Percentiles rank a stretch among this genome's conserved stretches.
Evolutionary conservation across 2,329 filamentous ascomycete species (phyloP).

Genomic region (Talaromyces sp.): DNA sequence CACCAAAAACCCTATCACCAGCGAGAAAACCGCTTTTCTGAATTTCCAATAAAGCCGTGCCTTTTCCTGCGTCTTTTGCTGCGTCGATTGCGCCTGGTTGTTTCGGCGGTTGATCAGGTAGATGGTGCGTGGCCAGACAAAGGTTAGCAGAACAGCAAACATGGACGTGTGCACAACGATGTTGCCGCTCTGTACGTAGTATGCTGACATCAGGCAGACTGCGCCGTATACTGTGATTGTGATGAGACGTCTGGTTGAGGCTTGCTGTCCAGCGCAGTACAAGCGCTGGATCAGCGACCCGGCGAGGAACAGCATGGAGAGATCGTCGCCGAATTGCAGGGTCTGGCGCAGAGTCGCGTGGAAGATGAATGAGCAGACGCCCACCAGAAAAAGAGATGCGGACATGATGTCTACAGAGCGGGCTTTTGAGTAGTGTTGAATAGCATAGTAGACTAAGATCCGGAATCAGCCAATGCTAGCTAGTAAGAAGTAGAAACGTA

Average conservation of each 20-base stretch:
- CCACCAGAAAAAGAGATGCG: background rate
- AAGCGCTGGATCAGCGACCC: conserved; percentile 1
- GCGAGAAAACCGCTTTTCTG: background rate
- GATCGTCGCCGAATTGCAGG: background rate
- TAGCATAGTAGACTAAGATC: background rate
- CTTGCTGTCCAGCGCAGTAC: background rate
- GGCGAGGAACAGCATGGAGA: conserved; percentile 3
- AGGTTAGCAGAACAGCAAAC: conserved; percentile 2
- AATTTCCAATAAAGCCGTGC: background rate
- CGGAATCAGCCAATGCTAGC: background rate
- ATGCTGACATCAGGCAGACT: background rate
- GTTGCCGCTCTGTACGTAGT: conserved; percentile 1
- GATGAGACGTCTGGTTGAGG: background rate
- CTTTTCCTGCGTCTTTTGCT: background rate
- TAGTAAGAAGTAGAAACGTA: background rate
- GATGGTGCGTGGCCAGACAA: conserved; percentile 2
- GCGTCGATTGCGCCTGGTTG: background rate
- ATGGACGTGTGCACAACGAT: background rate
- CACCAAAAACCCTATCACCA: background rate
- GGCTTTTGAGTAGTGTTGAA: background rate
- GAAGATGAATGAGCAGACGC: conserved; percentile 1
- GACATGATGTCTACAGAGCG: background rate
- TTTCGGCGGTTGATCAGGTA: background rate
- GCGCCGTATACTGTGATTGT: background rate
- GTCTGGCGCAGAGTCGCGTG: conserved; percentile 1